Evolutionary conservation across 805 yeast species (phyloP), one percentile per base, ranked within the genome.

Genomic region (Diddensiella santjacobensis): DNA sequence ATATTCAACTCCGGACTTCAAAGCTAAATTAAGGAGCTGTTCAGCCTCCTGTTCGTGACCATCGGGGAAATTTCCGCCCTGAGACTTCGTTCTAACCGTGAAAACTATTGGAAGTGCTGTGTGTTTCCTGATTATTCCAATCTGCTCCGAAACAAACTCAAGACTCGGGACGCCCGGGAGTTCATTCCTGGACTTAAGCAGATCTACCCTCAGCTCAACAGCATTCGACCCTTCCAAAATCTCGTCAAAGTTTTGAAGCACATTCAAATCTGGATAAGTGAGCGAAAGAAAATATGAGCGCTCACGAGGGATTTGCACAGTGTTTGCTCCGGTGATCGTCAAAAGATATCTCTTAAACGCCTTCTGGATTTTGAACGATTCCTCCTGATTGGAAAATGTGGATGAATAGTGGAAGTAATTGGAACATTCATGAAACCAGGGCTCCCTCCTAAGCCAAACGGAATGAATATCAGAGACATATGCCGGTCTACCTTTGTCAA

Each of bases 401-500:
- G 88, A 79, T 2, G 95, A 82, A 70, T 75, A 87, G 69, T 84
- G 87, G 59, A 78, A 76, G 63, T 76, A 80, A 64, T 85, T 88
- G 3, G 96, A 83, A 58, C 91, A 86, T 47, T 83, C 87, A 29
- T 75, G 72, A 69, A 89, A 93, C 83, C 86, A 83, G 4, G 67
- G 61, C 65, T 86, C 84, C 66, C 99, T 80, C 63, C 89, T 80
- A 31, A 70, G 61, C 95, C 96, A 93, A 24, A 93, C 97, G 23
- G 78, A 80, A 55, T 74, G 73, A 58, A 89, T 82, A 59, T 89
- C 96, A 57, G 81, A 87, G 10, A 75, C 74, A 58, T 83, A 90
- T 1, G 96, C 86, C 13, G 99, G 99, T 63, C 99, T 78, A 0
- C 89, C 74, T 42, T 85, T 80, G 66, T 93, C 99, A 49, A 72